Evolutionary conservation across 73 alveolate genomes (phyloP).

Genomic region (Symbiodinium natans): DNA sequence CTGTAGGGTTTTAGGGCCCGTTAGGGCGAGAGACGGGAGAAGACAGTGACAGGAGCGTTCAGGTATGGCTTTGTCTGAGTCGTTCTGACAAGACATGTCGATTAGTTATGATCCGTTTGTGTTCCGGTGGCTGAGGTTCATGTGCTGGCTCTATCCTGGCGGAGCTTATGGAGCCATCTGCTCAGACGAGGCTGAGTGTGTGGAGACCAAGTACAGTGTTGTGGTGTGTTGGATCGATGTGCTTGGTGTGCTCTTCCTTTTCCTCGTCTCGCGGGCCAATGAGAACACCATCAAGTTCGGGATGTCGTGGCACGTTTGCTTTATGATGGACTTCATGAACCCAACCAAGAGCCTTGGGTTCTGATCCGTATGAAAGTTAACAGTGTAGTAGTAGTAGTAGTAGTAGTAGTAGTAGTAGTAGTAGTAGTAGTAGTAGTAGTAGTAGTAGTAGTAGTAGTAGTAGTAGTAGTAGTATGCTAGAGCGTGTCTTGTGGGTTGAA

Average conservation of each 20-base stretch:
- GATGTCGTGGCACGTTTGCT: constrained; percentile 25
- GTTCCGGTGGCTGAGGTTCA: neutral
- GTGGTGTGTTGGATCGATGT: constrained; percentile 8
- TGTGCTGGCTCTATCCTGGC: neutral
- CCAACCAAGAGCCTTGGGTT: neutral
- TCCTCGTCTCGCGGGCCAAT: constrained; percentile 13
- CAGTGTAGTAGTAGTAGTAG: too few relatives aligned
- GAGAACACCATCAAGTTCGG: constrained; percentile 38
- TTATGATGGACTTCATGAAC: constrained; percentile 28
- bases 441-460: too few relatives aligned
- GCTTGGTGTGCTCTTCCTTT: neutral
- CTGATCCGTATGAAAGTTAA: too few relatives aligned
- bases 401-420: too few relatives aligned
- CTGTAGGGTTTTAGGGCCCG: neutral
- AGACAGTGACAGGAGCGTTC: too few relatives aligned
- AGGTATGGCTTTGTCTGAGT: too few relatives aligned
- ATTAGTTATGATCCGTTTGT: neutral
- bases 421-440: too few relatives aligned
- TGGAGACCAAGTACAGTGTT: neutral
- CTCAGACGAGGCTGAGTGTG: neutral
- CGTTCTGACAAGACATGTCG: too few relatives aligned
- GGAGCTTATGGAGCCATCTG: constrained; percentile 6
- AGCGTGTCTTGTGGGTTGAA: too few relatives aligned
- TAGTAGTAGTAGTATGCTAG: too few relatives aligned
- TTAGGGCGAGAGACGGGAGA: too few relatives aligned